Base-by-base conservation (phyloP, 1,139 yeast species). In the Saccharomyces uvarum region DNA sequence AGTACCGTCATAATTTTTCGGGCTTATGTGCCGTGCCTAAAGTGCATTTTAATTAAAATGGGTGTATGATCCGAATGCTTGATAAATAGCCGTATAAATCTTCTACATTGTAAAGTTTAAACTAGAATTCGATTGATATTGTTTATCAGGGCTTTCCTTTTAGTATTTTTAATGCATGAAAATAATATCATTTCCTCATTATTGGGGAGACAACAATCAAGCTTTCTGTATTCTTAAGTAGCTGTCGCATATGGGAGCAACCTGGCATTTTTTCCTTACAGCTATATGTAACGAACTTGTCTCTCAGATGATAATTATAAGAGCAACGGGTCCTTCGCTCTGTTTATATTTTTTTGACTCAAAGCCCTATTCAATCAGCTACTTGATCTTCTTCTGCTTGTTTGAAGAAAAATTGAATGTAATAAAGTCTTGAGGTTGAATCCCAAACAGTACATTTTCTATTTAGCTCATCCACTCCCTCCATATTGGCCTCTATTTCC, bases 391-490 rank as follows among this genome's bases (percentile, higher is more conserved):
- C 21, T 4, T 16, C 44, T 3, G 24, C 26, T 9, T 38, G 44
- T 33, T 21, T 26, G 48, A 66, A 66, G 44, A 65, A 64, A 14
- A 67, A 21, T 48, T 66, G 70, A n/a, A 64, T 53, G 51, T 63
- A 65, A 32, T 64, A 61, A 16, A 50, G 52, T 7, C 56, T 52
- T 1, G 53, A 47, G 27, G 59, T 62, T 8, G 50, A 32, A 46
- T 64, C 65, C 71, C 71, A 67, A 51, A 58, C 61, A 5, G 66
- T 55, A 51, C 63, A 64, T 41, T 58, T 59, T 13, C 56, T 50
- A 44, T 67, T 67, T 7, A 67, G 49, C 3, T 62, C 64, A 53
- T 66, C 69, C 3, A 63, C 55, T 2, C 62, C 47, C 8, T 38
- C 48, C 8, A 28, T 28, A 24, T 49, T 48, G 1, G 52, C 52